Evolutionary conservation across 2,329 filamentous ascomycete species (phyloP).

Genomic region (Periconia sp.): DNA sequence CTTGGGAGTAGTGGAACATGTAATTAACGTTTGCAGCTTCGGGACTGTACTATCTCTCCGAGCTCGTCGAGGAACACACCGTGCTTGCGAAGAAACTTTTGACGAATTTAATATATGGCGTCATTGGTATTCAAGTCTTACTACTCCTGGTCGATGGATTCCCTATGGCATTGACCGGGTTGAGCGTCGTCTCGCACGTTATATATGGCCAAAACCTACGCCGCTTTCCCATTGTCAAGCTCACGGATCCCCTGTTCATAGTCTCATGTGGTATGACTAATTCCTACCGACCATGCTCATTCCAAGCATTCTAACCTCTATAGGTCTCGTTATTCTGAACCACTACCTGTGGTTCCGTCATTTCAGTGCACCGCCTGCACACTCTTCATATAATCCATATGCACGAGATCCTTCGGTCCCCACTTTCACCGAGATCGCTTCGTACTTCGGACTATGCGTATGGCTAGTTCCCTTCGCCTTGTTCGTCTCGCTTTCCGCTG

Average conservation of each 20-base stretch:
- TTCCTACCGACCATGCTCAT: not conserved
- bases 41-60: conserved; percentile 97
- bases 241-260: conserved; percentile 86
- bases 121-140: conserved; percentile 75
- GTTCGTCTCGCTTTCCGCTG: conserved; percentile 91
- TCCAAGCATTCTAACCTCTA: not conserved
- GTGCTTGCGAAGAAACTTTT: conserved; percentile 90
- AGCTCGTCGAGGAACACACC: conserved; percentile 97
- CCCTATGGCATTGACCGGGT: conserved; percentile 72
- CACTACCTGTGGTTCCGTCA: conserved; percentile 97
- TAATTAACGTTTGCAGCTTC: conserved; percentile 65
- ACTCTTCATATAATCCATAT: conserved; percentile 61
- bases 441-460: conserved; percentile 94
- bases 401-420: conserved; percentile 72
- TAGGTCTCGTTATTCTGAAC: conserved; percentile 82
- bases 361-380: conserved; percentile 69
- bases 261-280: conserved; percentile 73
- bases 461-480: conserved; percentile 96
- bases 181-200: conserved; percentile 81
- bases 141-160: conserved; percentile 86
- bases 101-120: conserved; percentile 80
- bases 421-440: conserved; percentile 90
- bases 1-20: not conserved
- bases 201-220: conserved; percentile 89
- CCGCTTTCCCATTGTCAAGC: conserved; percentile 76